Percentiles rank a stretch among this genome's conserved stretches.
Conservation (phyloP, 2,329 filamentous ascomycete genomes). For the Leptographium flavum region DNA sequence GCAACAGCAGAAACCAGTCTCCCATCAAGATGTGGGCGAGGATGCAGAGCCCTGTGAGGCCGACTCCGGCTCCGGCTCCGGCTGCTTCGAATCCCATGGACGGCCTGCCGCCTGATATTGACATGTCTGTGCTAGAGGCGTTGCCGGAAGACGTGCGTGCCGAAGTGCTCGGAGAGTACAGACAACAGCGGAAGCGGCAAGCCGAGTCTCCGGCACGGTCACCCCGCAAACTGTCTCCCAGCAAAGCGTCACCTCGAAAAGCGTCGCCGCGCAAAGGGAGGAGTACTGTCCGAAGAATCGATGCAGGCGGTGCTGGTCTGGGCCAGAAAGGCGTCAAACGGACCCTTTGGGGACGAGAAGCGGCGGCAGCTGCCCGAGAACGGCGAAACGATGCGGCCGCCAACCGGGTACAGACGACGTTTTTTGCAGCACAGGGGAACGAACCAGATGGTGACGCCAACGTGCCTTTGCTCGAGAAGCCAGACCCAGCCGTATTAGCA, state of each 20-base stretch:
- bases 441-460: background rate
- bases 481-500: conserved; percentile 62
- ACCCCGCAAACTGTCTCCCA: conserved; percentile 30
- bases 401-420: conserved; percentile 59
- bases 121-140: conserved; percentile 69
- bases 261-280: conserved; percentile 25
- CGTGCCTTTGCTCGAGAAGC: conserved; percentile 25
- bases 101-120: conserved; percentile 59
- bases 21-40: conserved; percentile 15
- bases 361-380: conserved; percentile 19
- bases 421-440: conserved; percentile 26
- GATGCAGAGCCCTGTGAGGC: conserved; percentile 21
- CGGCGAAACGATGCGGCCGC: conserved; percentile 39
- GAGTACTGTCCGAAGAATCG: background rate
- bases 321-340: background rate
- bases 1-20: conserved; percentile 13
- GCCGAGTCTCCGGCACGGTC: conserved; percentile 42
- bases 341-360: conserved; percentile 6
- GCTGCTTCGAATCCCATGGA: conserved; percentile 4
- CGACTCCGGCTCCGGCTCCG: too few species aligned
- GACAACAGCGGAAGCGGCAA: conserved; percentile 20
- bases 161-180: conserved; percentile 67
- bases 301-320: background rate
- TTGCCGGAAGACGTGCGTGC: conserved; percentile 75
- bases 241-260: too few species aligned